A percentile compares a stretch with the other conserved stretches of the same genome.
phyloP scores from a whole-genome alignment of 176 grass and related monocot species.

The Ensete ventricosum region DNA sequence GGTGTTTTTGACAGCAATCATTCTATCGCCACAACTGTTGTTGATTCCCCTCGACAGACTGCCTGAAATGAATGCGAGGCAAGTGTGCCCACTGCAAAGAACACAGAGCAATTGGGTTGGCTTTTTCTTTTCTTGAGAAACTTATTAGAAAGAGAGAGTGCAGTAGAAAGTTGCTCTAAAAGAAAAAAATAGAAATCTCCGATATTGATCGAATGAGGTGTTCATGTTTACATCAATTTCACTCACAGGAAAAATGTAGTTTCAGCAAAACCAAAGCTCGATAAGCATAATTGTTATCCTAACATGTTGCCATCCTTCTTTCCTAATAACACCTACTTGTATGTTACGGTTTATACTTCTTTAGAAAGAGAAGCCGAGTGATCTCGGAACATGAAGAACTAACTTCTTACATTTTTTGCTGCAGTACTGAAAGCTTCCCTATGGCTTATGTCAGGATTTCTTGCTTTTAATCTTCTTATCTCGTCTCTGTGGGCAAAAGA shows the following conservation, averaged over 20 bases:
- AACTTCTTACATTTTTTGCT: constrained; percentile 20
- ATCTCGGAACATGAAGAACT: background rate
- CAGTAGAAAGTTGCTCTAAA: no score
- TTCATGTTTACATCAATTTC: background rate
- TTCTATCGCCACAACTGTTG: background rate
- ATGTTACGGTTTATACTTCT: no score
- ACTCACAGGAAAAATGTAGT: background rate
- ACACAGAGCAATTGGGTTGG: background rate
- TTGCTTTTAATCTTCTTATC: constrained; percentile 54
- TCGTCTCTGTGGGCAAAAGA: constrained; percentile 35
- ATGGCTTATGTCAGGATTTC: constrained; percentile 59
- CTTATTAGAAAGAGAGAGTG: no score
- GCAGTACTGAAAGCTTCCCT: constrained; percentile 64
- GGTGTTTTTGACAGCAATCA: no score
- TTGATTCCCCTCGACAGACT: background rate
- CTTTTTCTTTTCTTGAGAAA: background rate
- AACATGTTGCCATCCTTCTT: background rate
- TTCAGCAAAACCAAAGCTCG: background rate
- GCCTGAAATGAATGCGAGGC: background rate
- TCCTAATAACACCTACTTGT: background rate
- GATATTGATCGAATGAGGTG: no score
- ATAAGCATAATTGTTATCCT: no score
- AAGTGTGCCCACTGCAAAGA: background rate
- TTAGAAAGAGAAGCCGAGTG: no score
- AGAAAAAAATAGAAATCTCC: no score